A percentile compares a stretch with the other conserved stretches of the same genome.
Conservation (phyloP, 2,329 filamentous ascomycete species). For the Amauroascus niger region DNA sequence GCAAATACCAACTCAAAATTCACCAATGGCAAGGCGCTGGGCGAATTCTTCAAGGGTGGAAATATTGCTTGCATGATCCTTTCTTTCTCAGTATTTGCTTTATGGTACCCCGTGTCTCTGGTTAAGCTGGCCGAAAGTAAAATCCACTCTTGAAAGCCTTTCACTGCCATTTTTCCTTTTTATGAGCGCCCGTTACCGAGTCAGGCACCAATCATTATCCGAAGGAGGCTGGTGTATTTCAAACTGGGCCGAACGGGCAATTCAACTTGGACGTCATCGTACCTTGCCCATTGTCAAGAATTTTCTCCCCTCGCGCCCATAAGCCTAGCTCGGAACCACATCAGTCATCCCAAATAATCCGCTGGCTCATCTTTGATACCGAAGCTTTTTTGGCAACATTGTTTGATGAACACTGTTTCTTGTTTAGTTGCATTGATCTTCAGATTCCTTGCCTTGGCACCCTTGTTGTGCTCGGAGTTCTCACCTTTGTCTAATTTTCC, state of each 20-base stretch:
- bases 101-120: slow-evolving; percentile 1
- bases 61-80: slow-evolving; percentile 3
- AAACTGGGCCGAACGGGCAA: slow-evolving; percentile 9
- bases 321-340: background rate
- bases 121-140: slow-evolving; percentile 12
- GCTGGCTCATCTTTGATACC: background rate
- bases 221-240: slow-evolving; percentile 7
- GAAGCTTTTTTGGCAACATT: background rate
- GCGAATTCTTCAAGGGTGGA: background rate
- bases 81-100: background rate
- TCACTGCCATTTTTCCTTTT: slow-evolving; percentile 4
- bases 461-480: background rate
- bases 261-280: slow-evolving; percentile 5
- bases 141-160: slow-evolving; percentile 10
- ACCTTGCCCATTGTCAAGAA: background rate
- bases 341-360: background rate
- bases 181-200: slow-evolving; percentile 6
- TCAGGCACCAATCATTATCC: slow-evolving; percentile 12
- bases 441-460: slow-evolving; percentile 3
- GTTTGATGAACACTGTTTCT: background rate
- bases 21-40: background rate
- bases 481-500: slow-evolving; percentile 4
- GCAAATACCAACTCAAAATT: background rate
- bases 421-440: slow-evolving; percentile 5
- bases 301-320: background rate